Conservation (phyloP, 352 stramenopile genomes). For the Phytophthora aleatoria region DNA sequence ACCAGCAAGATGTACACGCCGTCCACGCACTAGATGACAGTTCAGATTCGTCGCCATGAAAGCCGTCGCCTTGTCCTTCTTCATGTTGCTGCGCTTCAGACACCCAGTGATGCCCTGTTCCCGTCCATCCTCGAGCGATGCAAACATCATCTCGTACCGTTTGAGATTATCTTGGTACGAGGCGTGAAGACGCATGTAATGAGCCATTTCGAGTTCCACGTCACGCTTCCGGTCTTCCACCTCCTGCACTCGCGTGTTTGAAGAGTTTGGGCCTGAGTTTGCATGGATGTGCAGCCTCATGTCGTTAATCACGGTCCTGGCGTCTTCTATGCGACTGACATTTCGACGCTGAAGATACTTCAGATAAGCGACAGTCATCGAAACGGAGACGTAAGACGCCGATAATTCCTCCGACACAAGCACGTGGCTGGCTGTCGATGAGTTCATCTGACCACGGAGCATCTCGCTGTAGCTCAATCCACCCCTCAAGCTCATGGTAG, state of each 20-base stretch:
- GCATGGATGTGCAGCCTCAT: slow-evolving; percentile 62
- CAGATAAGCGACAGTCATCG: slow-evolving; percentile 79
- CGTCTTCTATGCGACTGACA: slow-evolving; percentile 60
- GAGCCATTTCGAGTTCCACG: slow-evolving; percentile 54
- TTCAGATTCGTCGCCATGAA: slow-evolving; percentile 91
- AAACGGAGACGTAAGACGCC: slow-evolving; percentile 81
- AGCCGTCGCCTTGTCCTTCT: slow-evolving; percentile 82
- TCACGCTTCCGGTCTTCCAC: slow-evolving; percentile 53
- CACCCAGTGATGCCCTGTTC: slow-evolving; percentile 85
- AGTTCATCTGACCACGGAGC: slow-evolving; percentile 58
- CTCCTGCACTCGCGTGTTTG: slow-evolving; percentile 26
- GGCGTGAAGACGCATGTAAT: slow-evolving; percentile 66
- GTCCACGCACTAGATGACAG: slow-evolving; percentile 77
- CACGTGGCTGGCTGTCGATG: slow-evolving; percentile 62
- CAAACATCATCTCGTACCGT: slow-evolving; percentile 65
- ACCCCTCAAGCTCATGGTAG: slow-evolving; percentile 34
- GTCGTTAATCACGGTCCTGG: slow-evolving; percentile 51
- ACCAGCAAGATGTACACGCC: slow-evolving; percentile 55
- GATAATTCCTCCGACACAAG: slow-evolving; percentile 86
- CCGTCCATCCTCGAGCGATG: slow-evolving; percentile 75
- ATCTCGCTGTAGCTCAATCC: slow-evolving; percentile 64
- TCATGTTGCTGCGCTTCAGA: slow-evolving; percentile 85
- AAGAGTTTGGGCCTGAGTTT: slow-evolving; percentile 12
- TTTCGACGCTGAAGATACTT: slow-evolving; percentile 78
- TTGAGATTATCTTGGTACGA: slow-evolving; percentile 74